Evolutionary conservation across 257 asterid species (phyloP).

Genomic region (Schizonepeta tenuifolia): DNA sequence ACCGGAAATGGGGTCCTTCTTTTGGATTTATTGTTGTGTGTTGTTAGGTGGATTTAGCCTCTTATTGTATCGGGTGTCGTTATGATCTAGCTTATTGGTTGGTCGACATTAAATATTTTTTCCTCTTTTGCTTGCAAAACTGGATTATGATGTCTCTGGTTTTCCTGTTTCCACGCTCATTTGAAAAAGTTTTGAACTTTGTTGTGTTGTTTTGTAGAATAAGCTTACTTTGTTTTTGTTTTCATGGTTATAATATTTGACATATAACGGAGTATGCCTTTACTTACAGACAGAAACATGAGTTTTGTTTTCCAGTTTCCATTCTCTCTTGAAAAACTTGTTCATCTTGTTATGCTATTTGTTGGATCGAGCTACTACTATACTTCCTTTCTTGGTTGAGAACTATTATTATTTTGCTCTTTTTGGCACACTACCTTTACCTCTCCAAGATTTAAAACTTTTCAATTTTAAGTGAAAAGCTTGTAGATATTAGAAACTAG

Average conservation of each 20-base stretch:
- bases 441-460: not conserved
- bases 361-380: not conserved
- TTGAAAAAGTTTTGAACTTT: not conserved
- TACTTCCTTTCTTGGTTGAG: not conserved
- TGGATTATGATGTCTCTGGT: not conserved
- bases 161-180: slow-evolving; percentile 2
- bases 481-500: too few relatives aligned
- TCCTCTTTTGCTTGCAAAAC: not conserved
- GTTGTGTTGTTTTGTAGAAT: slow-evolving; percentile 6
- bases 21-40: not conserved
- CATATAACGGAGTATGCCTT: too few relatives aligned
- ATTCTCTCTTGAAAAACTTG: not conserved
- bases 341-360: not conserved
- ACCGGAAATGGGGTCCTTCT: not conserved
- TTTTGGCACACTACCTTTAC: not conserved
- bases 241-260: not conserved
- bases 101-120: not conserved
- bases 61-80: not conserved
- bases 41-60: too few relatives aligned
- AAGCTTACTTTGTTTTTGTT: not conserved
- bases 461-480: too few relatives aligned
- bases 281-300: too few relatives aligned
- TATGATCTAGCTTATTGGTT: not conserved
- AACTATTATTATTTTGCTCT: not conserved
- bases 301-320: not conserved